phyloP scores from a whole-genome alignment of 331 rosid genomes.

The Phaseolus coccineus region DNA sequence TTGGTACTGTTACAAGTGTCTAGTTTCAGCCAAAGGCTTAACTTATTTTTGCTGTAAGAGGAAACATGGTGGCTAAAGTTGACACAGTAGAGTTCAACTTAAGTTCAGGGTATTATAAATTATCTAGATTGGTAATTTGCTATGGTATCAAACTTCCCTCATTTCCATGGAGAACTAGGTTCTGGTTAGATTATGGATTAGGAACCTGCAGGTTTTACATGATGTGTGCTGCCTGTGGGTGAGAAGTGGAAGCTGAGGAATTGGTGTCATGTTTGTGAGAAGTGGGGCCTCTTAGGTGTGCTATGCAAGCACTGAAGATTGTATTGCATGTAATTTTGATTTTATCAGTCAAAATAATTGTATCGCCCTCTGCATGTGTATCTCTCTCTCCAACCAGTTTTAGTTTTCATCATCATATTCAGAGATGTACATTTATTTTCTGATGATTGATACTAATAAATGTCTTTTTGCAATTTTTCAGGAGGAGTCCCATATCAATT shows the following conservation, averaged over 20 bases:
- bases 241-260: constrained; percentile 19
- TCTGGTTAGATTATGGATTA: constrained; percentile 10
- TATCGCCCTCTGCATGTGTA: constrained; percentile 12
- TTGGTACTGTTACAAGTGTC: background rate
- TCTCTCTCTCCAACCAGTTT: background rate
- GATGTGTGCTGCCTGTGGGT: constrained; percentile 3
- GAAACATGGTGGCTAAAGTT: constrained; percentile 19
- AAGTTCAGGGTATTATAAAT: constrained; percentile 1
- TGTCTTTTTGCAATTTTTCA: constrained; percentile 46
- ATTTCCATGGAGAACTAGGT: constrained; percentile 4
- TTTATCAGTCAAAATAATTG: background rate
- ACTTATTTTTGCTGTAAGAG: constrained; percentile 24
- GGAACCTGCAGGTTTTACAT: background rate
- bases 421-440: background rate
- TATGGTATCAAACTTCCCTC: background rate
- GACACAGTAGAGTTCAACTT: background rate
- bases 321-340: background rate
- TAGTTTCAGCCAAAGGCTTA: background rate
- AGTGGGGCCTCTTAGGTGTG: constrained; percentile 2
- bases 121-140: background rate
- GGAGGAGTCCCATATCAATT: constrained; percentile 98
- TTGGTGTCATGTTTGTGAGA: background rate
- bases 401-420: constrained; percentile 21
- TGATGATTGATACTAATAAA: constrained; percentile 31
- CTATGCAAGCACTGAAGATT: background rate